Evolutionary conservation across 2,329 filamentous ascomycete genomes (phyloP).

Genomic region (Exophiala viscosa): DNA sequence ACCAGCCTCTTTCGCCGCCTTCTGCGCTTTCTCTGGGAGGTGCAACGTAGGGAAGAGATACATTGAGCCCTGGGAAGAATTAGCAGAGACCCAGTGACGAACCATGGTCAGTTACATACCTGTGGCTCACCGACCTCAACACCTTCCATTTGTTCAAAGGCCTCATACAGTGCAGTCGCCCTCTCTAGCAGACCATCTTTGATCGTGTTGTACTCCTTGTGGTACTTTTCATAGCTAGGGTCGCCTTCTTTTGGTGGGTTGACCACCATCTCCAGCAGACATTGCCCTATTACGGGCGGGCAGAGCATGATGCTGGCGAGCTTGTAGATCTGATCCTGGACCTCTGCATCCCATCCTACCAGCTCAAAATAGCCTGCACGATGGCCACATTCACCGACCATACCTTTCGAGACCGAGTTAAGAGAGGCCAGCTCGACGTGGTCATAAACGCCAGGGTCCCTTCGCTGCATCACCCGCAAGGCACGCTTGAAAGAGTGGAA

Average conservation of each 20-base stretch:
- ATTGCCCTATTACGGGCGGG: conserved; percentile 91
- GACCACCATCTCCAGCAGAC: conserved; percentile 95
- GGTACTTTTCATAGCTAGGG: conserved; percentile 78
- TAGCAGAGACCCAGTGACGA: not conserved
- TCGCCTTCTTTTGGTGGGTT: conserved; percentile 85
- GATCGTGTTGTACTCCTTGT: conserved; percentile 79
- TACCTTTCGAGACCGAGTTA: conserved; percentile 94
- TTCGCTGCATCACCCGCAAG: conserved; percentile 72
- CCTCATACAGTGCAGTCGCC: conserved; percentile 79
- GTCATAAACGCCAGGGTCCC: conserved; percentile 72
- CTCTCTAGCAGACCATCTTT: conserved; percentile 73
- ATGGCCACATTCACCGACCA: conserved; percentile 98
- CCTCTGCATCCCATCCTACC: conserved; percentile 77
- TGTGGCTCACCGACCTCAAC: conserved; percentile 83
- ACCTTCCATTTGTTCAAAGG: conserved; percentile 92
- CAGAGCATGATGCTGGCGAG: conserved; percentile 97
- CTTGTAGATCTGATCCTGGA: conserved; percentile 95
- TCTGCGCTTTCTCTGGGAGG: conserved; percentile 69
- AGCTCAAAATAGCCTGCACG: conserved; percentile 98
- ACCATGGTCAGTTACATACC: conserved; percentile 39
- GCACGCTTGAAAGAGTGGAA: conserved; percentile 95
- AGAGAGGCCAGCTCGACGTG: conserved; percentile 83
- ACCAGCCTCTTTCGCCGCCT: conserved; percentile 69
- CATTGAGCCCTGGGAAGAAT: conserved; percentile 74
- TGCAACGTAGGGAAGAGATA: conserved; percentile 96